Conservation (phyloP, 2,329 filamentous ascomycete species). For the Pseudogymnoascus sp. region DNA sequence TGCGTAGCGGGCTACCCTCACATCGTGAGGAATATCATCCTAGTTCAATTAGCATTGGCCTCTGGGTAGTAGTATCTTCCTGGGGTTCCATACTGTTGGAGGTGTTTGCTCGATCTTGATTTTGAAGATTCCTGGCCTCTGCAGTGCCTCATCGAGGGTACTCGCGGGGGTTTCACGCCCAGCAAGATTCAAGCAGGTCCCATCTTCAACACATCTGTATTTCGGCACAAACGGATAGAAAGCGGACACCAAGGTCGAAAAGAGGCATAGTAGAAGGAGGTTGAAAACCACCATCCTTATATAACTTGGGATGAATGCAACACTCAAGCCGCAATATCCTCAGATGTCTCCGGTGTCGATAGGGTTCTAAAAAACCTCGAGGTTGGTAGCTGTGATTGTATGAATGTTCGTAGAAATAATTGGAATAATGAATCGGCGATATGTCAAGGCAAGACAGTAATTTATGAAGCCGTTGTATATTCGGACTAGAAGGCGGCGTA, state of each 20-base stretch:
- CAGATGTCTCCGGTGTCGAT: background rate
- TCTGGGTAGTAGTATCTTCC: background rate
- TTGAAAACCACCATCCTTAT: slow-evolving; percentile 19
- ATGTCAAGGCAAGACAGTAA: background rate
- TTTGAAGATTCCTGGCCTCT: slow-evolving; percentile 12
- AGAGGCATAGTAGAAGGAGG: slow-evolving; percentile 12
- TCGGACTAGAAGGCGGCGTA: slow-evolving; percentile 21
- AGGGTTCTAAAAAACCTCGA: background rate
- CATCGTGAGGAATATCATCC: slow-evolving; percentile 13
- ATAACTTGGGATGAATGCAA: slow-evolving; percentile 2
- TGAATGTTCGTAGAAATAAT: slow-evolving; percentile 2
- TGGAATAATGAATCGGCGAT: slow-evolving; percentile 1
- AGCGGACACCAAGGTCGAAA: slow-evolving; percentile 18
- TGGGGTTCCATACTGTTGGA: background rate
- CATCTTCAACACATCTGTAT: slow-evolving; percentile 19
- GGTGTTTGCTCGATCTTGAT: slow-evolving; percentile 9
- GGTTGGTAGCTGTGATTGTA: background rate
- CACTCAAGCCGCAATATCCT: background rate
- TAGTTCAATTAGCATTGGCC: background rate
- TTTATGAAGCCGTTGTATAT: slow-evolving; percentile 14
- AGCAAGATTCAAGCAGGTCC: slow-evolving; percentile 10
- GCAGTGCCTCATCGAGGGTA: slow-evolving; percentile 5
- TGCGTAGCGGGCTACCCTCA: slow-evolving; percentile 17
- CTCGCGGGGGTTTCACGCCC: background rate
- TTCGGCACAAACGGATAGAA: slow-evolving; percentile 23